Evolutionary conservation across 2,329 filamentous ascomycete species (phyloP).

Genomic region (Colletotrichum lindemuthianum): DNA sequence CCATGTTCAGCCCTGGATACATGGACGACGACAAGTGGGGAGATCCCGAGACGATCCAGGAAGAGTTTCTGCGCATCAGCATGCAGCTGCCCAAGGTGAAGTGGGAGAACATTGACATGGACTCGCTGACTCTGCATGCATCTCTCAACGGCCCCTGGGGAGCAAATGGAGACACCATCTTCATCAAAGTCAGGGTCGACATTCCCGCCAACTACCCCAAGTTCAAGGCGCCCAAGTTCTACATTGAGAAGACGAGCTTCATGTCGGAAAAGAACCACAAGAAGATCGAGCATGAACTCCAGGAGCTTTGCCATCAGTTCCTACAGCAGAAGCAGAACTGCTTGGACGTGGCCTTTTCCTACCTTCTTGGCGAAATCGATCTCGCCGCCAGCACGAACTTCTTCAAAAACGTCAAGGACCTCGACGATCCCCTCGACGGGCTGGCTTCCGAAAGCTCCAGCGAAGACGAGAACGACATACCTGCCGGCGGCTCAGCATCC

Average conservation of each 20-base stretch:
- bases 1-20: conserved; percentile 61
- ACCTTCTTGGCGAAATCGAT: conserved; percentile 71
- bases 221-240: conserved; percentile 65
- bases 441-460: conserved; percentile 83
- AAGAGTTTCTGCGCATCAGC: conserved; percentile 72
- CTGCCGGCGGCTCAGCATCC: conserved; percentile 62
- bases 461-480: conserved; percentile 74
- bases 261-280: conserved; percentile 67
- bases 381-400: conserved; percentile 68
- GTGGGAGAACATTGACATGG: conserved; percentile 73
- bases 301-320: conserved; percentile 65
- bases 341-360: conserved; percentile 69
- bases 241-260: conserved; percentile 69
- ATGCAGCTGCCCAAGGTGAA: conserved; percentile 70
- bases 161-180: conserved; percentile 63
- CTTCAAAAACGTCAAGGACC: conserved; percentile 72
- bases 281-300: conserved; percentile 64
- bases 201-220: conserved; percentile 70
- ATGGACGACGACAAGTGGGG: conserved; percentile 67
- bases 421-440: conserved; percentile 66
- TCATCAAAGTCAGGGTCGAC: conserved; percentile 69
- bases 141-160: conserved; percentile 75
- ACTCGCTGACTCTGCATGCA: conserved; percentile 66
- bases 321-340: conserved; percentile 69
- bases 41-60: conserved; percentile 70